Conservation (phyloP, 345 rosid species). For the Rhodamnia argentea region DNA sequence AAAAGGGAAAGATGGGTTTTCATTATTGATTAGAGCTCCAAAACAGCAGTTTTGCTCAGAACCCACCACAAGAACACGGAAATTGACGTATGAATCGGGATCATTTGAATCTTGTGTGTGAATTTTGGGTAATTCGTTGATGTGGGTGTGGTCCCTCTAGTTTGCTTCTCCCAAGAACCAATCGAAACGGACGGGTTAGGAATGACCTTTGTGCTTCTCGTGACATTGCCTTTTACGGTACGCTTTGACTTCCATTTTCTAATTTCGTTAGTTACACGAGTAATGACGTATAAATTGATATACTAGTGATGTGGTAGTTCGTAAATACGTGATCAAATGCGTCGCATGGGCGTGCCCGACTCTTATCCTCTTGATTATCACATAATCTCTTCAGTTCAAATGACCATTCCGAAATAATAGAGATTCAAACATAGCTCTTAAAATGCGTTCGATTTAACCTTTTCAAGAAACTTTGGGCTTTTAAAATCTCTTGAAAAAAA, state of each 20-base stretch:
- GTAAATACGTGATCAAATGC: no score
- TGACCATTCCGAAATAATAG: no score
- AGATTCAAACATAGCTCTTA: no score
- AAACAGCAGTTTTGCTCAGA: neutral
- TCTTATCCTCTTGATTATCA: no score
- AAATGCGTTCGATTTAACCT: no score
- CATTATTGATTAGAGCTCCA: neutral
- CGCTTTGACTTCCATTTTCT: neutral
- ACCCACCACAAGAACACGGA: neutral
- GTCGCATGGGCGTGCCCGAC: no score
- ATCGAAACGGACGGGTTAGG: neutral
- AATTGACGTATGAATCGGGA: neutral
- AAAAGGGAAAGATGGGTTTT: neutral
- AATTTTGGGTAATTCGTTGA: neutral
- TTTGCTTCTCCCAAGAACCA: neutral
- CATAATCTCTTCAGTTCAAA: no score
- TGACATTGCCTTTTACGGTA: neutral
- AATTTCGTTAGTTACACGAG: neutral
- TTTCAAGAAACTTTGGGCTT: no score
- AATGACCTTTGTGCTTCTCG: neutral
- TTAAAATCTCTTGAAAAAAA: no score
- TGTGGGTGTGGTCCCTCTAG: neutral
- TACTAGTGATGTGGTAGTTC: no score
- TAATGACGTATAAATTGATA: no score
- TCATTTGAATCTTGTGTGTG: neutral